These are phyloP conservation scores for Hyaloperonospora arabidopsidis DNA, from an alignment of 352 stramenopile species.

Conservation along the genomic window DNA sequence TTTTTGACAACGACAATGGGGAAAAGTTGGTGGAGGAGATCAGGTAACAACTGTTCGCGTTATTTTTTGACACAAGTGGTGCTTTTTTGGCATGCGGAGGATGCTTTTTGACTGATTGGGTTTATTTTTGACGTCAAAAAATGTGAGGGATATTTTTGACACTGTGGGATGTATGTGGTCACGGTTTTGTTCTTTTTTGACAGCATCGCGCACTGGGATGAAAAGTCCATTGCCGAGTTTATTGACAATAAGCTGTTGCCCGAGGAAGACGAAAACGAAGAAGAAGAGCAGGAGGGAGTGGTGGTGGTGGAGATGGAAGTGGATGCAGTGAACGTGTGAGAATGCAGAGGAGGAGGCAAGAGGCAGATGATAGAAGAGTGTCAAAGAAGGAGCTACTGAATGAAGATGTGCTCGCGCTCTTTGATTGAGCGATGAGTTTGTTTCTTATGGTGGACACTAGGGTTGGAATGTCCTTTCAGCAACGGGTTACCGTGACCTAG, in stretches of 20 bases:
- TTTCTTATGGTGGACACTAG: too few relatives aligned
- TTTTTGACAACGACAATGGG: constrained; percentile 45
- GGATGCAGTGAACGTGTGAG: constrained; percentile 18
- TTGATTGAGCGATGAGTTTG: too few relatives aligned
- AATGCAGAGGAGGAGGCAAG: not conserved
- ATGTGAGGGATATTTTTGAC: too few relatives aligned
- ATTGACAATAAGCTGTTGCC: constrained; percentile 49
- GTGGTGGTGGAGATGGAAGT: constrained; percentile 21
- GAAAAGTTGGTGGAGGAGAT: constrained; percentile 53
- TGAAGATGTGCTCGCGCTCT: too few relatives aligned
- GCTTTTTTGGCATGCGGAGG: not conserved
- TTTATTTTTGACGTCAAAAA: not conserved
- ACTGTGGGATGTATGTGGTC: not conserved
- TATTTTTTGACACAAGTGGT: not conserved
- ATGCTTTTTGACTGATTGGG: not conserved
- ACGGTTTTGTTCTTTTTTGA: constrained; percentile 3
- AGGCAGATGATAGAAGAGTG: not conserved
- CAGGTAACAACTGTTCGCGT: constrained; percentile 26
- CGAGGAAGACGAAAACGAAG: constrained; percentile 14
- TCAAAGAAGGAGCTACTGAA: not conserved
- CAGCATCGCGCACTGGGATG: constrained; percentile 66
- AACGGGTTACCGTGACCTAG: too few relatives aligned
- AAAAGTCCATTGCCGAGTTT: constrained; percentile 67
- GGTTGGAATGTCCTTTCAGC: too few relatives aligned
- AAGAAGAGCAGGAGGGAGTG: constrained; percentile 6